Evolutionary conservation across 352 stramenopile species (phyloP).

Genomic region (Blastocystis sp.): DNA sequence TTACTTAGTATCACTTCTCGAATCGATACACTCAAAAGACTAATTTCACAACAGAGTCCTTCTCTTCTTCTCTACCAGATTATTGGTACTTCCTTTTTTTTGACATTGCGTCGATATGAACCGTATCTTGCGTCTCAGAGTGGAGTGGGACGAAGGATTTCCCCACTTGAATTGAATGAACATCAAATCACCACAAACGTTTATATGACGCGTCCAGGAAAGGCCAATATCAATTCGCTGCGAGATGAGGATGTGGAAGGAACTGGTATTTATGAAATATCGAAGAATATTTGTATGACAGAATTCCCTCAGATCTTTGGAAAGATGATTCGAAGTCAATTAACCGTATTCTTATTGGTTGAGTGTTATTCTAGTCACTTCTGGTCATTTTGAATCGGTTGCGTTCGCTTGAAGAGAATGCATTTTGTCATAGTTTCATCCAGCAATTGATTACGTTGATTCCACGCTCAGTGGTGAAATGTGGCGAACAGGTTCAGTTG

Average conservation of each 20-base stretch:
- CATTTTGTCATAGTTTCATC: neutral
- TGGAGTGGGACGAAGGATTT: neutral
- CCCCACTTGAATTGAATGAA: neutral
- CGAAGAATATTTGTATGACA: neutral
- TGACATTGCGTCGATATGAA: neutral
- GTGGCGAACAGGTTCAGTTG: neutral
- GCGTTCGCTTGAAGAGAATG: neutral
- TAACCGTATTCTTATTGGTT: neutral
- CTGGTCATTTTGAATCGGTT: neutral
- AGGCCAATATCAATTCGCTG: neutral
- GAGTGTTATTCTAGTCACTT: neutral
- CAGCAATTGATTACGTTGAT: neutral
- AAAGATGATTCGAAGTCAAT: neutral
- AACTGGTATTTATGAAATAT: constrained; percentile 1
- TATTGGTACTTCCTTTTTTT: neutral
- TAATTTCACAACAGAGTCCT: neutral
- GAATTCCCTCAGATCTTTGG: neutral
- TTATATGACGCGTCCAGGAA: neutral
- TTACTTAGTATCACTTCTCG: neutral
- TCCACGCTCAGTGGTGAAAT: neutral
- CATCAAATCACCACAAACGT: neutral
- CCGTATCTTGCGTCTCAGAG: neutral
- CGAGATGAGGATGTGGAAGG: neutral
- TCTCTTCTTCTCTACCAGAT: neutral
- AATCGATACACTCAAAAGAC: neutral